Evolutionary conservation across 1,284 basidiomycete species (phyloP).

Genomic region (Meira miltonrushii): DNA sequence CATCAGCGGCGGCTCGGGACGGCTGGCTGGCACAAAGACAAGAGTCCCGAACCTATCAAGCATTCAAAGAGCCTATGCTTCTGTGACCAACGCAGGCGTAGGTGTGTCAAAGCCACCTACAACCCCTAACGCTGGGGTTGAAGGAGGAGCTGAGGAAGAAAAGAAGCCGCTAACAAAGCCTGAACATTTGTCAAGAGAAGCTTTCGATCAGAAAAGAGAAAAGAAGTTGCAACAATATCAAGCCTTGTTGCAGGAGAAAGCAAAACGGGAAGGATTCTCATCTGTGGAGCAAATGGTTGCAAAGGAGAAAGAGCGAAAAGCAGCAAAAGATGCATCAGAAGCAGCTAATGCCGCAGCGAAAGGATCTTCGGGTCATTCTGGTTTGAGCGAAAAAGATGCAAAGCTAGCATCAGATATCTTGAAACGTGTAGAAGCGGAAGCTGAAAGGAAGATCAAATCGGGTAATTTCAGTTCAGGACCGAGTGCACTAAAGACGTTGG

Average conservation of each 20-base stretch:
- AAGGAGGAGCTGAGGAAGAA: too few relatives aligned
- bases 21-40: too few relatives aligned
- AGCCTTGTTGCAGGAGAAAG: slow-evolving; percentile 40
- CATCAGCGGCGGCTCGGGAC: too few relatives aligned
- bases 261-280: slow-evolving; percentile 26
- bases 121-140: too few relatives aligned
- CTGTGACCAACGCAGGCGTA: too few relatives aligned
- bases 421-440: slow-evolving; percentile 23
- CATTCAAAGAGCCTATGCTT: too few relatives aligned
- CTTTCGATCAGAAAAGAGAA: slow-evolving; percentile 27
- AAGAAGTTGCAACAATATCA: slow-evolving; percentile 41
- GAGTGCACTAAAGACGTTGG: slow-evolving; percentile 22
- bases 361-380: background rate
- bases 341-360: background rate
- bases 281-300: slow-evolving; percentile 27
- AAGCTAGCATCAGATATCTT: slow-evolving; percentile 23
- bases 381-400: slow-evolving; percentile 27
- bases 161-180: too few relatives aligned
- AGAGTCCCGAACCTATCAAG: too few relatives aligned
- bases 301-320: slow-evolving; percentile 10
- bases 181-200: background rate
- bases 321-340: background rate
- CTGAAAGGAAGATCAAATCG: slow-evolving; percentile 21
- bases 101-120: too few relatives aligned
- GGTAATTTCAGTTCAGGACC: slow-evolving; percentile 21